Conservation (phyloP, 495 filamentous ascomycete species). For the Aspergillus leporis region DNA sequence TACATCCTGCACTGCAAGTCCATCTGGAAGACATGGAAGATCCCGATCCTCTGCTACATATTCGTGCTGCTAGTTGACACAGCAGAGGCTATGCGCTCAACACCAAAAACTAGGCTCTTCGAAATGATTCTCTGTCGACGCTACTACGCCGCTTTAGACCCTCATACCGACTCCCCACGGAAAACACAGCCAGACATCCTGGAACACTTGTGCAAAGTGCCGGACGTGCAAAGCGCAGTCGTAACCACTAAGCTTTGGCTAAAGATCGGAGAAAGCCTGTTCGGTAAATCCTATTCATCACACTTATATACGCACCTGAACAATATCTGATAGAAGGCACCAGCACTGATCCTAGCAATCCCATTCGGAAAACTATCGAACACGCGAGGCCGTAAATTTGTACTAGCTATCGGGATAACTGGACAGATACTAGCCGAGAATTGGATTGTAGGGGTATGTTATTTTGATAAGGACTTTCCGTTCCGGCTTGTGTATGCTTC, state of each 20-base stretch:
- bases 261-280: background rate
- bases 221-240: background rate
- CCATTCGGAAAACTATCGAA: slow-evolving; percentile 3
- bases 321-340: background rate
- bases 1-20: background rate
- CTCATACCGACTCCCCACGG: background rate
- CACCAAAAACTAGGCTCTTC: background rate
- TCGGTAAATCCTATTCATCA: background rate
- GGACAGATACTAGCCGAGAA: background rate
- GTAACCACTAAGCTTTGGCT: background rate
- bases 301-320: no score
- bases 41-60: slow-evolving; percentile 1
- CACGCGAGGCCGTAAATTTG: background rate
- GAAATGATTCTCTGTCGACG: background rate
- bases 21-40: slow-evolving; percentile 1
- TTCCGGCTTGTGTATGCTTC: background rate
- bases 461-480: background rate
- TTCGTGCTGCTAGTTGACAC: background rate
- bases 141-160: background rate
- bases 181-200: background rate
- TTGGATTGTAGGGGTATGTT: slow-evolving; percentile 1
- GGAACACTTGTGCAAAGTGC: background rate
- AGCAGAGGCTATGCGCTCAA: background rate
- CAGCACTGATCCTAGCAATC: slow-evolving; percentile 1
- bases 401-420: background rate